phyloP scores from a whole-genome alignment of 2,329 filamentous ascomycete species.

The Ascochyta rabiei region DNA sequence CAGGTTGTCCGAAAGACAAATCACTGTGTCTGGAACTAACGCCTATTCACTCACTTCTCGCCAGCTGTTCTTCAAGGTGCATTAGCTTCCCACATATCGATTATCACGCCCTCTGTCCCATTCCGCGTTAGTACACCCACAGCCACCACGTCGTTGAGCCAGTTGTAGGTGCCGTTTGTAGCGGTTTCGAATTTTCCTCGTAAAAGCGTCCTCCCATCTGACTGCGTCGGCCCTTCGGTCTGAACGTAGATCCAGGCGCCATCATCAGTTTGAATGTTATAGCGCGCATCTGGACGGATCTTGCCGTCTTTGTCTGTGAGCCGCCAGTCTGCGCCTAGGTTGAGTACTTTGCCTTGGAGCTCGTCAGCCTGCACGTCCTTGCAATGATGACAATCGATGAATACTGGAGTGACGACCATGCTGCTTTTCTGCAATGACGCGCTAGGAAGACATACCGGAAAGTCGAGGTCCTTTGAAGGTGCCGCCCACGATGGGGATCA shows the following conservation, averaged over 20 bases:
- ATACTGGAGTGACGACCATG: too few species aligned
- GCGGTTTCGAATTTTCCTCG: slow-evolving; percentile 45
- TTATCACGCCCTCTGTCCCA: slow-evolving; percentile 26
- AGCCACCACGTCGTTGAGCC: slow-evolving; percentile 48
- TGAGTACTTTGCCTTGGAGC: slow-evolving; percentile 37
- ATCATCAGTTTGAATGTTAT: slow-evolving; percentile 46
- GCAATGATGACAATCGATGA: too few species aligned
- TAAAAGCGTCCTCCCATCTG: slow-evolving; percentile 39
- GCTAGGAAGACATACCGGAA: slow-evolving; percentile 18
- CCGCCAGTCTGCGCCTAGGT: slow-evolving; percentile 50
- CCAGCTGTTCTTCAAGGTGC: not conserved
- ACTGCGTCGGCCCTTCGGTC: slow-evolving; percentile 38
- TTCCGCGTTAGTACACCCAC: slow-evolving; percentile 31
- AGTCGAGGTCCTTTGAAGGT: slow-evolving; percentile 36
- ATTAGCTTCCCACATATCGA: slow-evolving; percentile 38
- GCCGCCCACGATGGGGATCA: slow-evolving; percentile 40
- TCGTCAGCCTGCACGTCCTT: not conserved
- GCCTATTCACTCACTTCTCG: too few species aligned
- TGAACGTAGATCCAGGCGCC: slow-evolving; percentile 43
- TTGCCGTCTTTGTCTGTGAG: slow-evolving; percentile 30
- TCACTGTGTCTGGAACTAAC: too few species aligned
- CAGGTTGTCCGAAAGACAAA: too few species aligned
- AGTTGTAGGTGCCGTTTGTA: slow-evolving; percentile 40
- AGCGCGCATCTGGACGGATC: slow-evolving; percentile 45
- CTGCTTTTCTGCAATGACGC: too few species aligned